Evolutionary conservation across 179 eudicot genomes (phyloP).

Genomic region (Kewa caespitosa): DNA sequence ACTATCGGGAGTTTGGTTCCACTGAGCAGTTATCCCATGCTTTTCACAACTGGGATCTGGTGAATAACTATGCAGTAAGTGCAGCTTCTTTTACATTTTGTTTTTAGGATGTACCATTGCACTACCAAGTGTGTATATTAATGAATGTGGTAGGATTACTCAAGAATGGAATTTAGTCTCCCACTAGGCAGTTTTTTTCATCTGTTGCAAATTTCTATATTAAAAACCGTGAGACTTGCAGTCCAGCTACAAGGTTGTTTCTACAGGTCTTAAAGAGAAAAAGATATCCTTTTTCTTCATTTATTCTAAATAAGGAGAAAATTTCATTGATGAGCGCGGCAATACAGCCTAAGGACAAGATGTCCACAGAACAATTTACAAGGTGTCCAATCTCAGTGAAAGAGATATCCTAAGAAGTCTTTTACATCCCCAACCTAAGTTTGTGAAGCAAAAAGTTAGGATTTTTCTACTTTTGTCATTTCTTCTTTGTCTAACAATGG

Average conservation of each 20-base stretch:
- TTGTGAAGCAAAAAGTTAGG: not conserved
- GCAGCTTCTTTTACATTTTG: not conserved
- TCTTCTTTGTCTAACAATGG: not conserved
- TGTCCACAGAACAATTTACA: no score
- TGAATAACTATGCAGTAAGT: conserved; percentile 30
- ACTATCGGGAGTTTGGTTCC: conserved; percentile 22
- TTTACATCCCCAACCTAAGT: not conserved
- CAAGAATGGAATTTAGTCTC: no score
- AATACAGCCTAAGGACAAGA: no score
- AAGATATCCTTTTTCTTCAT: no score
- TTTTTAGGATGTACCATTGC: not conserved
- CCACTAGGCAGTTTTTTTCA: no score
- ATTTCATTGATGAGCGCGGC: no score
- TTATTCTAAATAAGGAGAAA: no score
- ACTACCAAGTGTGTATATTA: not conserved
- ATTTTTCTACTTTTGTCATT: not conserved
- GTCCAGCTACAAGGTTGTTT: no score
- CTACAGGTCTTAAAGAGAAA: no score
- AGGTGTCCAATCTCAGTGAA: no score
- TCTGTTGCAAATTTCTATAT: no score
- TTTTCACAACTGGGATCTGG: conserved; percentile 27
- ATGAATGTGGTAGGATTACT: not conserved
- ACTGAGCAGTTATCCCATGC: conserved; percentile 28
- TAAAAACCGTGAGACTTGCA: no score
- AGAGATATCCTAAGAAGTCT: not conserved